A percentile compares a stretch with the other conserved stretches of the same genome.
Evolutionary conservation across 1,284 basidiomycete species (phyloP).

Genomic region (Porogramme epimiltina): DNA sequence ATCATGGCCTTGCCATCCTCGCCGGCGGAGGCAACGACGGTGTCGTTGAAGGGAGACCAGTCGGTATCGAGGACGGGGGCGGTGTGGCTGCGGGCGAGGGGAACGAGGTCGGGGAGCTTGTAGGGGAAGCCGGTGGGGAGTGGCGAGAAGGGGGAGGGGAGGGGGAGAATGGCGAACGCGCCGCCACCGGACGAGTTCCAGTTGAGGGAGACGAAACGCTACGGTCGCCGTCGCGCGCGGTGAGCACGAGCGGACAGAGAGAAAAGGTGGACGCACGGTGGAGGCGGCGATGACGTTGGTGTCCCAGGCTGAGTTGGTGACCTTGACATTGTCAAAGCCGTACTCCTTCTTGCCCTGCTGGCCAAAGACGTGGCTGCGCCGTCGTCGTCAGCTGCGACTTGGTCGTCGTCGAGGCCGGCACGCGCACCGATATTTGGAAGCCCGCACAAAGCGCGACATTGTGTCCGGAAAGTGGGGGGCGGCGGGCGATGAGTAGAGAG

Average conservation of each 20-base stretch:
- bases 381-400: conserved; percentile 25
- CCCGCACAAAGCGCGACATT: conserved; percentile 74
- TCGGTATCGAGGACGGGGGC: conserved; percentile 93
- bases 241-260: neutral
- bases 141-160: conserved; percentile 72
- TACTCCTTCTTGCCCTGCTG: conserved; percentile 84
- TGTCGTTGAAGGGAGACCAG: conserved; percentile 95
- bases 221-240: conserved; percentile 1
- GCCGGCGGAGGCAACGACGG: conserved; percentile 85
- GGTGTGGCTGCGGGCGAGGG: conserved; percentile 86
- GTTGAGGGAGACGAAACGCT: conserved; percentile 90
- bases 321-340: conserved; percentile 89
- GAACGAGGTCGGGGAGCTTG: conserved; percentile 92
- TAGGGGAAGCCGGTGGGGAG: conserved; percentile 59
- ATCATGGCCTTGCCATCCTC: conserved; percentile 94
- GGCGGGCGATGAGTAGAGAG: neutral
- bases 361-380: conserved; percentile 84
- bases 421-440: conserved; percentile 73
- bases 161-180: conserved; percentile 90
- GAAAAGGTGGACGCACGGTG: conserved; percentile 49
- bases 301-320: conserved; percentile 92
- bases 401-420: neutral
- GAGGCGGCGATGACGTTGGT: conserved; percentile 93
- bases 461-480: neutral
- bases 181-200: conserved; percentile 97